Percentiles rank a stretch among this genome's conserved stretches.
Conservation (phyloP, 2,329 filamentous ascomycete genomes). For the Epichloe elymi region DNA sequence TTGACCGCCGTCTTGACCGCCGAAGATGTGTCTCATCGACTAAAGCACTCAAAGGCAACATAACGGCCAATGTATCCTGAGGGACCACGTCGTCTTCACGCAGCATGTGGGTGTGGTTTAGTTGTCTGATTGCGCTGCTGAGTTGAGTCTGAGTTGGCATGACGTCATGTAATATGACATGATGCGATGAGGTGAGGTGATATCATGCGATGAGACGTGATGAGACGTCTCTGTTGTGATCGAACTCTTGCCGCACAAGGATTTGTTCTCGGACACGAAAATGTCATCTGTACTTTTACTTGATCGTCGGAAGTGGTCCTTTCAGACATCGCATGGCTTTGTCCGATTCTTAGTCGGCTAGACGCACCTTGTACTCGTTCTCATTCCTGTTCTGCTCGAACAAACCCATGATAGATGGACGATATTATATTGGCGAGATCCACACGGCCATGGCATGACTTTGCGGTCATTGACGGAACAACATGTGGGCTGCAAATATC, state of each 20-base stretch:
- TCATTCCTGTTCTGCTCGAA: neutral
- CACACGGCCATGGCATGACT: no score
- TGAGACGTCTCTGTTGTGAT: no score
- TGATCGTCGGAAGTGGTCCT: no score
- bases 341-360: neutral
- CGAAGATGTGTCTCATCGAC: neutral
- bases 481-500: no score
- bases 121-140: conserved; percentile 1
- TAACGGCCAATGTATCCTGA: neutral
- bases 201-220: neutral
- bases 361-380: neutral
- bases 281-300: no score
- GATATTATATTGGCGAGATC: no score
- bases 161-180: no score
- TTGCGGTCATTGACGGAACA: no score
- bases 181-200: neutral
- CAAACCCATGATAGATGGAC: neutral
- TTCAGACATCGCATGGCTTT: neutral
- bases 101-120: neutral
- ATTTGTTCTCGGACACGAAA: no score
- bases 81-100: conserved; percentile 2
- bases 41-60: no score
- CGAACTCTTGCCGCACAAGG: no score
- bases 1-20: neutral
- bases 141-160: neutral